Evolutionary conservation across 805 yeast species (phyloP), one percentile per base, ranked within the genome.

Genomic region (Cyberlindnera amylophila): DNA sequence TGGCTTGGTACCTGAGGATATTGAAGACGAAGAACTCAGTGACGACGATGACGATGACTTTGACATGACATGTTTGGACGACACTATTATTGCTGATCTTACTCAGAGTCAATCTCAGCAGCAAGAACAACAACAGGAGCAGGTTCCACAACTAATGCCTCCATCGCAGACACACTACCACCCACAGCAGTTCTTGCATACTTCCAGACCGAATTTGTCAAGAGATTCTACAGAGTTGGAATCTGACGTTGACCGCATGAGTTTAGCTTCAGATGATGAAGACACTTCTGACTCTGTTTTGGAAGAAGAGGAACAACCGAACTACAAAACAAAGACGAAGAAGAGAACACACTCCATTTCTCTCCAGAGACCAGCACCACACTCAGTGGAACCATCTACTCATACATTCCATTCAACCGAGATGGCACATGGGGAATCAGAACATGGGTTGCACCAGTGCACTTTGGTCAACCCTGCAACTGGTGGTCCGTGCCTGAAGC

Each of bases 401-500:
- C 27, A 38, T 18, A 15, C 30, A 8, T 27, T 12, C 31, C 17
- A 28, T 13, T 15, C 37, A 13, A 21, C 24, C 6, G 24, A 21
- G 9, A 21, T 21, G 24, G 24, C 24, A 21, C 24, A 21, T 21
- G 24, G 24, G 6, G 24, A 21, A 21, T 21, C 24, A 6, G 24
- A 21, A 21, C 24, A 6, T 6, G 48, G 47, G n/a, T 32, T 36
- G 13, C 68, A 82, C 51, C 72, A 76, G 47, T 83, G 90, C 59
- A 69, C 66, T 42, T 67, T 81, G 61, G 62, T 72, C 9, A 79
- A 79, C 53, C 83, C 86, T 4, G 59, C 74, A 21, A 77, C 86
- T 0, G 81, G 84, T 14, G 59, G 69, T 47, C 76, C 78, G 18
- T 87, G 96, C 64, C 66, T 74, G 52, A 86, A 86, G 65, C 80